These are phyloP conservation scores for Leccinum subtestaceum DNA, from an alignment of 768 basidiomycete genomes.

Conservation along the genomic window DNA sequence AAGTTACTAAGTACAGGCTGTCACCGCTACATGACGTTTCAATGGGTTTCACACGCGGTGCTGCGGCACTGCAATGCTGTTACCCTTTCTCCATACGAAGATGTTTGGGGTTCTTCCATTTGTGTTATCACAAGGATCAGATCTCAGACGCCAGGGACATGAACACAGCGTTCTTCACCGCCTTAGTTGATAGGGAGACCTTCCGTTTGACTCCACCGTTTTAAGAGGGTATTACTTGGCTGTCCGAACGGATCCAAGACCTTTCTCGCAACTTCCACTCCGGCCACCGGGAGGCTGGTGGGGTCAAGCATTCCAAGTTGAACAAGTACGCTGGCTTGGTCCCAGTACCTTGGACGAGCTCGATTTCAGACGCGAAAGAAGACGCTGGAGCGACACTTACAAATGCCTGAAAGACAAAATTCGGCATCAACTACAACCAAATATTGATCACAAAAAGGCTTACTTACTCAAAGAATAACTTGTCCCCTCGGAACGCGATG, in stretches of 20 bases:
- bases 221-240: slow-evolving; percentile 38
- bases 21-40: neutral
- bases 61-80: neutral
- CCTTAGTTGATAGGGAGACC: slow-evolving; percentile 30
- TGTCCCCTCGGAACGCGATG: slow-evolving; percentile 48
- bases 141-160: neutral
- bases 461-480: slow-evolving; percentile 49
- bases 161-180: neutral
- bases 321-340: slow-evolving; percentile 45
- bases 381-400: slow-evolving; percentile 6
- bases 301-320: slow-evolving; percentile 41
- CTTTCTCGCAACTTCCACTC: slow-evolving; percentile 40
- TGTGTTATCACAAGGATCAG: neutral
- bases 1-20: neutral
- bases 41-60: slow-evolving; percentile 21
- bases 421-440: neutral
- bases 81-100: no score
- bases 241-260: slow-evolving; percentile 41
- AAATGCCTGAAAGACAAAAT: slow-evolving; percentile 11
- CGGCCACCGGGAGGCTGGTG: slow-evolving; percentile 34
- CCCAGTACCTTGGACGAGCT: slow-evolving; percentile 39
- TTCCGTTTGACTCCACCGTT: slow-evolving; percentile 37
- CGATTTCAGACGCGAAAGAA: neutral
- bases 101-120: neutral
- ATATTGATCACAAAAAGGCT: neutral